Base-by-base conservation (phyloP, 83 land plant genomes). In the Picea engelmannii region DNA sequence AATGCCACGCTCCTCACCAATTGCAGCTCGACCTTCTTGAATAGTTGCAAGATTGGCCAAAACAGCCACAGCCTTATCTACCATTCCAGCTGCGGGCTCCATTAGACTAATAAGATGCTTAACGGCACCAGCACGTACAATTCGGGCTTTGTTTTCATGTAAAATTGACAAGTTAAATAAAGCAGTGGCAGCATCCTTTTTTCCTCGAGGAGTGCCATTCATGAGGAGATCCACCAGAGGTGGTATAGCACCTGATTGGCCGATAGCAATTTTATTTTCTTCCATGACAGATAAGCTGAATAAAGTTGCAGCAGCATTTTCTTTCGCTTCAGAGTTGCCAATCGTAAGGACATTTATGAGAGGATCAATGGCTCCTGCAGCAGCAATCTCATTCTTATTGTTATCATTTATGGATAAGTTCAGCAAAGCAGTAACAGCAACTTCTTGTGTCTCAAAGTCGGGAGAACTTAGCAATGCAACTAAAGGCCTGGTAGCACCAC, bases 131-230 rank as follows among this genome's bases (percentile, higher is more conserved):
- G 98, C 98, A 49, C 87, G 87, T 42, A 96, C 91, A 85, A 96
- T 95, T 10, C 98, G 89, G 68, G 91, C 92, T 85, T 96, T 96
- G 83, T 96, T 96, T 79, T 96, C 96, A 86, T 92, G 95, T 62
- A 81, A 91, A 7, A 96, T 93, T 13, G 99, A 96, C 11, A 96
- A 81, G 84, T 95, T 96, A 69, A 95, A 96, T 18, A 96, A 86
- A 38, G 99, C 99, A 63, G 98, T 92, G 0, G 99, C 98, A 55
- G 99, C 99, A 86, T 96, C 99, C 80, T 96, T 96, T 85, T 95
- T 93, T 16, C 99, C 99, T 80, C 99, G 88, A 9, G 93, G 93
- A 49, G 90, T 90, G 27, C 99, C 99, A 70, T 90, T 84, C 38
- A 86, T 91, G n/a, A 96, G 84, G 63, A 96, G 92, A 61, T 95